Evolutionary conservation across 1,139 yeast genomes (phyloP).

Genomic region (Wickerhamomyces sp.): DNA sequence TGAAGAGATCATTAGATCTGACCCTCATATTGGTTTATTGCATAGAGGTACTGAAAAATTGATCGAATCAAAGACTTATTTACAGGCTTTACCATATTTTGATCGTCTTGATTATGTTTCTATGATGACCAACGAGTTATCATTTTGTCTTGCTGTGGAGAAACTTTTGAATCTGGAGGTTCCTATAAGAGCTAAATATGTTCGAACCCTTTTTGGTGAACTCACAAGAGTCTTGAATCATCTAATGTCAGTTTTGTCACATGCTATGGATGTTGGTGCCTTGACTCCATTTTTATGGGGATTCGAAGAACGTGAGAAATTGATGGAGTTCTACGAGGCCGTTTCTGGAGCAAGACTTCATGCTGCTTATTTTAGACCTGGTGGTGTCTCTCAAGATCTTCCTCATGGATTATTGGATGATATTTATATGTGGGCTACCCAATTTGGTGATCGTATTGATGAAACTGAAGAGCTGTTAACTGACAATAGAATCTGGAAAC

Average conservation of each 20-base stretch:
- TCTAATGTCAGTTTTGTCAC: slow-evolving; percentile 81
- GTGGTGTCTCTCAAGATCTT: slow-evolving; percentile 86
- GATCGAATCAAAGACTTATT: slow-evolving; percentile 77
- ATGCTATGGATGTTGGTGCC: slow-evolving; percentile 95
- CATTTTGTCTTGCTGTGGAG: slow-evolving; percentile 79
- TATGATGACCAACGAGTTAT: slow-evolving; percentile 92
- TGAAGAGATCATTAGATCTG: slow-evolving; percentile 82
- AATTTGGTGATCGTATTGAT: slow-evolving; percentile 88
- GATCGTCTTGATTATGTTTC: slow-evolving; percentile 86
- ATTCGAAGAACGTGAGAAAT: slow-evolving; percentile 87
- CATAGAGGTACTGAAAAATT: slow-evolving; percentile 89
- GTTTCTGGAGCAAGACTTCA: slow-evolving; percentile 90
- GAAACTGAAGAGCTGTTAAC: slow-evolving; percentile 87
- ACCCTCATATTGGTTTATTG: slow-evolving; percentile 83
- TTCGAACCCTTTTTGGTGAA: slow-evolving; percentile 83
- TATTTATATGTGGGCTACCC: slow-evolving; percentile 95
- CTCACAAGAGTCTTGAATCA: slow-evolving; percentile 82
- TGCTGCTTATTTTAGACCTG: slow-evolving; percentile 85
- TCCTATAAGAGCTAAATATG: slow-evolving; percentile 79
- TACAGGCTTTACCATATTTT: slow-evolving; percentile 85
- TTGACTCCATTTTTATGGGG: slow-evolving; percentile 94
- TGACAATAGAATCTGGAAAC: slow-evolving; percentile 91
- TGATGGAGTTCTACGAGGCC: slow-evolving; percentile 91
- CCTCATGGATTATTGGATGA: slow-evolving; percentile 86
- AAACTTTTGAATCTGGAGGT: slow-evolving; percentile 81